A percentile compares a stretch with the other conserved stretches of the same genome.
These are phyloP conservation scores for Oryza coarctata DNA, from an alignment of 176 grass and related monocot genomes.

Conservation along the genomic window DNA sequence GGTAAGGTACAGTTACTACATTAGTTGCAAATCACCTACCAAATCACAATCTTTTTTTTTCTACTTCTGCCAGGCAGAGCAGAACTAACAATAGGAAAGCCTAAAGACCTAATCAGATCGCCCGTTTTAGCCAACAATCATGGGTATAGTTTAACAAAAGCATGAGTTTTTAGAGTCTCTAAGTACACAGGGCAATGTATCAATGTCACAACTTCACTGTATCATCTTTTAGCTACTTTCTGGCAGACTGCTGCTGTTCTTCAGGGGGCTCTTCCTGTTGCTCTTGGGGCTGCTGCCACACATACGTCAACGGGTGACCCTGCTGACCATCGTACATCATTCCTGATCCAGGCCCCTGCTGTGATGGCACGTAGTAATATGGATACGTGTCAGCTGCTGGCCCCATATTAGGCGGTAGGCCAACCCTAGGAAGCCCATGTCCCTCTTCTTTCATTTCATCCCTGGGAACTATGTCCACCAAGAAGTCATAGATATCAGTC, in stretches of 20 bases:
- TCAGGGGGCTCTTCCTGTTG: slow-evolving; percentile 41
- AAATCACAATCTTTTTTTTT: slow-evolving; percentile 47
- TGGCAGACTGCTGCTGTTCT: slow-evolving; percentile 31
- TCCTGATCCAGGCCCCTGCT: slow-evolving; percentile 37
- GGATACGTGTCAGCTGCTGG: slow-evolving; percentile 40
- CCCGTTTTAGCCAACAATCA: slow-evolving; percentile 29
- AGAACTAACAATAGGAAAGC: not conserved
- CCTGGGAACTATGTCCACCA: slow-evolving; percentile 70
- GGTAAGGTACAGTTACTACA: slow-evolving; percentile 25
- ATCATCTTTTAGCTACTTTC: slow-evolving; percentile 35
- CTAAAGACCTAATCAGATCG: slow-evolving; percentile 41
- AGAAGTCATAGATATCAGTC: slow-evolving; percentile 73
- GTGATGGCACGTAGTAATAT: slow-evolving; percentile 43
- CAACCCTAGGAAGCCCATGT: slow-evolving; percentile 49
- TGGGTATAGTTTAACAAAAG: slow-evolving; percentile 26
- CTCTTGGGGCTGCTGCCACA: slow-evolving; percentile 58
- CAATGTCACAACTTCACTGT: slow-evolving; percentile 15
- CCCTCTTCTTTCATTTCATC: slow-evolving; percentile 65
- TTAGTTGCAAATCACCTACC: slow-evolving; percentile 34
- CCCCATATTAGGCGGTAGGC: slow-evolving; percentile 46
- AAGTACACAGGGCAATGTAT: slow-evolving; percentile 24
- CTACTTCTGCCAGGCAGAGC: slow-evolving; percentile 27
- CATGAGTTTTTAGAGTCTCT: slow-evolving; percentile 32
- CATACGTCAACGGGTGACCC: slow-evolving; percentile 42
- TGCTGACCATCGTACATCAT: slow-evolving; percentile 51